phyloP scores from a whole-genome alignment of 192 early-diverging fungal species.

The Haplosporangium gracile region DNA sequence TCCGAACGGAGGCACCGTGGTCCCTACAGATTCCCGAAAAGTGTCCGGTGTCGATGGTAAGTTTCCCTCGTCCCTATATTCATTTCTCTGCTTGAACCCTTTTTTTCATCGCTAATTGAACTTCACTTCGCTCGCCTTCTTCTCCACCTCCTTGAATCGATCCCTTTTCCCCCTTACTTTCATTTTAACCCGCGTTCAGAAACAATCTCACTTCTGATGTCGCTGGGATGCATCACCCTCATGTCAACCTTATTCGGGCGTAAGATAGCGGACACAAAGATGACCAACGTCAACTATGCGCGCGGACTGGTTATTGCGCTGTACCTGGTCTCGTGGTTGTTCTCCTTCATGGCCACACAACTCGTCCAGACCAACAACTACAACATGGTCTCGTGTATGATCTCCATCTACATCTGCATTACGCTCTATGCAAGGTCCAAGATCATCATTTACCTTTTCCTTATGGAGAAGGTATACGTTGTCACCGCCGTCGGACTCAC shows the following conservation, averaged over 20 bases:
- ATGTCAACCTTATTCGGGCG: constrained; percentile 25
- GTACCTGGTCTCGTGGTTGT: constrained; percentile 57
- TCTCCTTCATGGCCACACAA: constrained; percentile 42
- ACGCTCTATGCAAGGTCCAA: constrained; percentile 54
- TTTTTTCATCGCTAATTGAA: neutral
- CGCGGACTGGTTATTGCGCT: constrained; percentile 52
- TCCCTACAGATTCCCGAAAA: neutral
- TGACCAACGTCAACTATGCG: constrained; percentile 51
- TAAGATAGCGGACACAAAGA: constrained; percentile 22
- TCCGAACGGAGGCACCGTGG: neutral
- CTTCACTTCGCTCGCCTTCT: neutral
- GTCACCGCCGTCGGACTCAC: constrained; percentile 26
- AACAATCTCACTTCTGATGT: constrained; percentile 21
- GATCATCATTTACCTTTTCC: constrained; percentile 57
- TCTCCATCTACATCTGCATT: constrained; percentile 47
- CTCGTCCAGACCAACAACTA: constrained; percentile 34
- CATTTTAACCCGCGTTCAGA: neutral
- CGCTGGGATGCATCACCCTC: constrained; percentile 21
- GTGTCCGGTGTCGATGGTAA: neutral
- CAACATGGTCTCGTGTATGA: constrained; percentile 37
- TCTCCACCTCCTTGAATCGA: neutral
- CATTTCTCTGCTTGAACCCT: neutral
- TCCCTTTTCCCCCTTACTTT: neutral
- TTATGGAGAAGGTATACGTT: constrained; percentile 54
- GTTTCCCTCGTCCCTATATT: too few relatives aligned